Conservation (phyloP, 129 eudicot species). For the Saposhnikovia divaricata region DNA sequence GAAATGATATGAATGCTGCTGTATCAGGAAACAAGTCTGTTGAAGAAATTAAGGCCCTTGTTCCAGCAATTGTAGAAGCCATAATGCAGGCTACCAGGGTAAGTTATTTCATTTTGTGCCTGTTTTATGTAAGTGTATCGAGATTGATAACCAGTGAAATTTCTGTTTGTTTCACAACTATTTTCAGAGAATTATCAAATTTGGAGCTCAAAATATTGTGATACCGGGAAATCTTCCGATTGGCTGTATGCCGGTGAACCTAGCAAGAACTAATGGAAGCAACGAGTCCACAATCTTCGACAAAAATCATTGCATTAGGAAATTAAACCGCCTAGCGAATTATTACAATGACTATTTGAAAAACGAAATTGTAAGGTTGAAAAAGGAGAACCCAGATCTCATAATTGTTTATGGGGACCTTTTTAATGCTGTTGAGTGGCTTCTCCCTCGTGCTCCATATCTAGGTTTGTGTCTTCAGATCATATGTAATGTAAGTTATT, state of each 20-base stretch:
- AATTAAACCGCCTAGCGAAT: slow-evolving; percentile 2
- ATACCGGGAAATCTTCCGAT: slow-evolving; percentile 20
- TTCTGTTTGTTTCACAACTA: background rate
- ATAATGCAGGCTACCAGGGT: slow-evolving; percentile 7
- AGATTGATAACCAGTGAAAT: background rate
- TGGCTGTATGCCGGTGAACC: slow-evolving; percentile 8
- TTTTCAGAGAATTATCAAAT: slow-evolving; percentile 6
- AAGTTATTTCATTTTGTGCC: background rate
- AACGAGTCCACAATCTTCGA: background rate
- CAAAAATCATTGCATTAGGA: background rate
- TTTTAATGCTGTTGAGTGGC: slow-evolving; percentile 16
- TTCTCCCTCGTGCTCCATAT: slow-evolving; percentile 8
- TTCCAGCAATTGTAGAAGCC: slow-evolving; percentile 12
- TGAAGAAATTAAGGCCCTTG: background rate
- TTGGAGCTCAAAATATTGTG: slow-evolving; percentile 9
- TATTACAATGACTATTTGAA: slow-evolving; percentile 14
- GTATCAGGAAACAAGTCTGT: background rate
- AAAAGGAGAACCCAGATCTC: background rate
- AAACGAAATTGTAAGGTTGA: background rate
- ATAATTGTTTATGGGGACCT: slow-evolving; percentile 20
- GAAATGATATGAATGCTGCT: slow-evolving; percentile 18
- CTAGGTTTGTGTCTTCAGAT: background rate
- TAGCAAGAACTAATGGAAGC: background rate
- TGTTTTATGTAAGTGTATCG: background rate
- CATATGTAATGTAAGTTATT: background rate